Evolutionary conservation across 1,139 yeast species (phyloP).

Genomic region (Pichia sp.): DNA sequence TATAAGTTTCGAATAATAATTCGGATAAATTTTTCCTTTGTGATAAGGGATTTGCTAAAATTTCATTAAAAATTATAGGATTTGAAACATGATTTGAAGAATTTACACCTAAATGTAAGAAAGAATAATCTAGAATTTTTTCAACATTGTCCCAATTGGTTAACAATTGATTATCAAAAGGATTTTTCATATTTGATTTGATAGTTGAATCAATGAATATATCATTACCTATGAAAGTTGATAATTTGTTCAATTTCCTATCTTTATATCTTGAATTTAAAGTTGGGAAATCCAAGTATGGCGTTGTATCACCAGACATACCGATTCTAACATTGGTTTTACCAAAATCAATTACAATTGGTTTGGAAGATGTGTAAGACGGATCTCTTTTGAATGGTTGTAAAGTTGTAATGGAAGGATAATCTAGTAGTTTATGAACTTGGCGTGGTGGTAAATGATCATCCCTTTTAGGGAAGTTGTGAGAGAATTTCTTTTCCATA

Average conservation of each 20-base stretch:
- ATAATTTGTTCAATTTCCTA: conserved; percentile 55
- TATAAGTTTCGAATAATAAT: conserved; percentile 73
- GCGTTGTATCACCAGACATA: conserved; percentile 44
- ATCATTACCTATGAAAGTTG: conserved; percentile 80
- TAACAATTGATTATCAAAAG: conserved; percentile 80
- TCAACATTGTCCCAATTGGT: conserved; percentile 94
- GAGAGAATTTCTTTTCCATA: conserved; percentile 9
- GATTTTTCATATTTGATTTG: conserved; percentile 63
- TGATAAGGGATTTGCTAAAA: conserved; percentile 58
- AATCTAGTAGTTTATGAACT: conserved; percentile 38
- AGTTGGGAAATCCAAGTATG: conserved; percentile 65
- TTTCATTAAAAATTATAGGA: conserved; percentile 80
- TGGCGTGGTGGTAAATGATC: conserved; percentile 40
- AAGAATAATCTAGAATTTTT: conserved; percentile 72
- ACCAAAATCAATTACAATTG: conserved; percentile 83
- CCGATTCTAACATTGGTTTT: conserved; percentile 69
- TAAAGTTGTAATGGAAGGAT: conserved; percentile 19
- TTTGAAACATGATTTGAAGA: conserved; percentile 57
- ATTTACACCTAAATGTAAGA: conserved; percentile 67
- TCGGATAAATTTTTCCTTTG: conserved; percentile 77
- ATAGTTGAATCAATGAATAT: conserved; percentile 64
- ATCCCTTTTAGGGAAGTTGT: conserved; percentile 13
- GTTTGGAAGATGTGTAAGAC: conserved; percentile 47
- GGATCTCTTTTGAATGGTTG: background rate
- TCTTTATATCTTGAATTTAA: conserved; percentile 72